phyloP scores from a whole-genome alignment of 768 basidiomycete genomes.

The Galerina sulciceps region DNA sequence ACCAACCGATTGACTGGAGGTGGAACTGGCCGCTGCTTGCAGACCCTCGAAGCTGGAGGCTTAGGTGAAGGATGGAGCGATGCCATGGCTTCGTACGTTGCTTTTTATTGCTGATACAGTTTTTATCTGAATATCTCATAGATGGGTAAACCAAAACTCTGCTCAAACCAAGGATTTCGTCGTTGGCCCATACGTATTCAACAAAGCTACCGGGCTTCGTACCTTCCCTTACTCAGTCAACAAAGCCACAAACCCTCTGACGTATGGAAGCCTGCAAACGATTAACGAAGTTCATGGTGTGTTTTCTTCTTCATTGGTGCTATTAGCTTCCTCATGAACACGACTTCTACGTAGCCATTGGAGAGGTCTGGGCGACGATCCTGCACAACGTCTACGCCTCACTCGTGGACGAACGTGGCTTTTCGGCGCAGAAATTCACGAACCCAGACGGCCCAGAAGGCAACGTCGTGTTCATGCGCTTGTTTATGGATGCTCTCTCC shows the following conservation, averaged over 20 bases:
- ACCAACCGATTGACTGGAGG: conserved; percentile 58
- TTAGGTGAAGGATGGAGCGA: conserved; percentile 78
- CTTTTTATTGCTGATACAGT: neutral
- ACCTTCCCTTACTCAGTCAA: conserved; percentile 58
- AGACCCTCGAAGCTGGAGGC: conserved; percentile 65
- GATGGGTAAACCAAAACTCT: conserved; percentile 46
- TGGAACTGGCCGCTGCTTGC: conserved; percentile 61
- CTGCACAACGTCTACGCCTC: conserved; percentile 47
- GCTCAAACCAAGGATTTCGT: conserved; percentile 38
- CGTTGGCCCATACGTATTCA: conserved; percentile 53
- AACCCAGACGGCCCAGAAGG: conserved; percentile 45
- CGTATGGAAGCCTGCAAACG: conserved; percentile 41
- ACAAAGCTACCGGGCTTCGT: conserved; percentile 53
- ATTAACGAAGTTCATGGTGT: conserved; percentile 51
- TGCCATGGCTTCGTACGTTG: conserved; percentile 44
- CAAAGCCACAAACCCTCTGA: conserved; percentile 45
- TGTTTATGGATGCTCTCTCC: conserved; percentile 54
- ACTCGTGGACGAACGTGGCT: conserved; percentile 40
- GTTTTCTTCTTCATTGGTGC: conserved; percentile 7
- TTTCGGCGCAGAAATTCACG: conserved; percentile 39
- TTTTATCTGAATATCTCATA: neutral
- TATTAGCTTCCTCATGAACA: neutral
- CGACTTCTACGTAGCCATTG: conserved; percentile 46
- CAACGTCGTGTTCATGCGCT: conserved; percentile 55
- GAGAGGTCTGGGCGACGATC: conserved; percentile 60